Evolutionary conservation across 176 grass and related monocot genomes (phyloP), one percentile per base, ranked within the genome.

Genomic region (Otatea glauca): DNA sequence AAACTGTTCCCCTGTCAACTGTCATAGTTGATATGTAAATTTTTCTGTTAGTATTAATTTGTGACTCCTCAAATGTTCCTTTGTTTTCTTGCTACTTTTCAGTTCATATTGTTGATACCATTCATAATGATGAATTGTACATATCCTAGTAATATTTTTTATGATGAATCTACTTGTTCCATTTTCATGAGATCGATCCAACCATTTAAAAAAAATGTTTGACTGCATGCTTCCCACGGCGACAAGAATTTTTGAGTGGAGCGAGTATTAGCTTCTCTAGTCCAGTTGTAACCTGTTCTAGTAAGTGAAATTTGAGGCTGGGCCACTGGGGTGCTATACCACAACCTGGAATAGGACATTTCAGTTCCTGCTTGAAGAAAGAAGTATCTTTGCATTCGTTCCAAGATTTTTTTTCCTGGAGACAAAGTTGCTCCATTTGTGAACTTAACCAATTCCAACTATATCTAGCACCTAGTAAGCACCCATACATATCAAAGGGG

Each of bases 11-110:
- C 18, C n/a, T 77, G 23, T 62, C 59, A 62, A 27, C 5, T 64
- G 44, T 75, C 43, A 81, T 85, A 69, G 70, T 81, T 81, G 44
- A 54, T 53, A 62, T 63, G 54, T 49, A 59, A 51, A 50, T 71
- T 25, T 81, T 13, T 35, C 24, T 47, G 42, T 63, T 16, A 38
- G 41, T 23, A 37, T 23, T 49, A 80, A 25, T 55, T 48, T 81
- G 34, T 69, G n/a, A 69, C 0, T 55, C 49, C 37, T 53, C 18
- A 67, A 54, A n/a, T 27, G 2, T 56, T 70, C 15, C 20, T 70
- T 70, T 50, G 37, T 38, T 69, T 51, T 39, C 49, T 68, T 78
- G 75, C 23, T 27, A 29, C 59, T 17, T 81, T 53, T 39, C 7
- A 18, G 64, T 38, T 42, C 13, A 37, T 68, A 16, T 51, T 80